Conservation (phyloP, 495 filamentous ascomycete species). For the Xylaria nigripes region DNA sequence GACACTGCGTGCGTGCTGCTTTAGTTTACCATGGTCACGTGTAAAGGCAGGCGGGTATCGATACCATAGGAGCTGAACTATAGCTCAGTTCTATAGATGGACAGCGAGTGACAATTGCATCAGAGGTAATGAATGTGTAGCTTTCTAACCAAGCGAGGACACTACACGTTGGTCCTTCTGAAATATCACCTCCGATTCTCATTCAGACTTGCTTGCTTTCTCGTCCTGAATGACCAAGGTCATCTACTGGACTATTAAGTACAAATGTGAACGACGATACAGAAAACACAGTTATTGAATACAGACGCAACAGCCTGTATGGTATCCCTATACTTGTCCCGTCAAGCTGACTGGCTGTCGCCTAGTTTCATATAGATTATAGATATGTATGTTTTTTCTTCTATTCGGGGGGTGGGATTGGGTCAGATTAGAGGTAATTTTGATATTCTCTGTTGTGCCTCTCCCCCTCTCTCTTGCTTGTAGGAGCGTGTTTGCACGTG, state of each 20-base stretch:
- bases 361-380: not conserved
- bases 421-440: not conserved
- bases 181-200: too few species aligned
- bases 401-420: not conserved
- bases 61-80: not conserved
- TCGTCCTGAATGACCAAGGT: too few species aligned
- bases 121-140: not conserved
- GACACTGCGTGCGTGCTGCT: too few species aligned
- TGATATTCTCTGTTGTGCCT: not conserved
- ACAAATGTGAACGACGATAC: not conserved
- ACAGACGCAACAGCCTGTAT: not conserved
- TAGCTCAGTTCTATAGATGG: too few species aligned
- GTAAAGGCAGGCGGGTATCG: not conserved
- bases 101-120: too few species aligned
- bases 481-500: not conserved
- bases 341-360: not conserved
- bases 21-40: too few species aligned
- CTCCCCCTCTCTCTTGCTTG: not conserved
- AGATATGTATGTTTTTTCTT: slow-evolving; percentile 6
- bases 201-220: too few species aligned
- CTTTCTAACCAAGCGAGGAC: not conserved
- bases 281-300: not conserved
- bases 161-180: too few species aligned
- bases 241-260: not conserved
- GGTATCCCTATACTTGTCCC: not conserved